Conservation (phyloP, 495 filamentous ascomycete genomes). For the Amniculicola lignicola region DNA sequence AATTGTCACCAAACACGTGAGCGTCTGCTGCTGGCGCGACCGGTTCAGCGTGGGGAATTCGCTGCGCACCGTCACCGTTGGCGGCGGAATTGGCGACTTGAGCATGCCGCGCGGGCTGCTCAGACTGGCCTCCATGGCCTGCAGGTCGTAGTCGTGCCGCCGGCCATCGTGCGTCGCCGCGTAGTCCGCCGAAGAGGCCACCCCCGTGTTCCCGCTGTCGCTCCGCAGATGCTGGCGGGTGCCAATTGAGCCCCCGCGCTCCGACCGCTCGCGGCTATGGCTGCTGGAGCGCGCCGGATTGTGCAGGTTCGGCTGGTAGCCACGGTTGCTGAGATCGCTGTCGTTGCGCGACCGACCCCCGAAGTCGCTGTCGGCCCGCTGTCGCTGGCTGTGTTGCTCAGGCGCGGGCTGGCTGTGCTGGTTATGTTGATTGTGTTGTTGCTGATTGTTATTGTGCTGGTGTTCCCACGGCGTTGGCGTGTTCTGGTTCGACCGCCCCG, state of each 20-base stretch:
- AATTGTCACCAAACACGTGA: constrained; percentile 92
- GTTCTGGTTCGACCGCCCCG: constrained; percentile 51
- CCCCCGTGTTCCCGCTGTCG: constrained; percentile 70
- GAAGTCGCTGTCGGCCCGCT: too few species aligned
- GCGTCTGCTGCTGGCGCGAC: constrained; percentile 88
- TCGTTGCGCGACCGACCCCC: constrained; percentile 47
- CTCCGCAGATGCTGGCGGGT: constrained; percentile 63
- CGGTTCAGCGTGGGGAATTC: constrained; percentile 93
- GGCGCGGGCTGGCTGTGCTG: constrained; percentile 1
- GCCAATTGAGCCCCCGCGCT: constrained; percentile 54
- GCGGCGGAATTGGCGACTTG: constrained; percentile 90
- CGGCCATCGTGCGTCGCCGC: constrained; percentile 56
- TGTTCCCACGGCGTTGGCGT: constrained; percentile 61
- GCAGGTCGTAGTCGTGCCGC: constrained; percentile 91
- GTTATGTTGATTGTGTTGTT: too few species aligned
- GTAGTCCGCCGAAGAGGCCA: constrained; percentile 64
- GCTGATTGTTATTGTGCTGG: constrained; percentile 43
- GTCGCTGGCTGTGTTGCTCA: too few species aligned
- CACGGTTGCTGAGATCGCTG: constrained; percentile 25
- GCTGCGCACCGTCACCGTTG: constrained; percentile 86
- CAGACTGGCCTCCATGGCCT: constrained; percentile 89
- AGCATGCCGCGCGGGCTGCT: constrained; percentile 67
- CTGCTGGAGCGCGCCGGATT: constrained; percentile 33
- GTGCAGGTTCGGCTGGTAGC: constrained; percentile 31
- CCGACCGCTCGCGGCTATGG: constrained; percentile 40